A percentile compares a stretch with the other conserved stretches of the same genome.
phyloP scores from a whole-genome alignment of 495 filamentous ascomycete species.

The Podospora anserina region DNA sequence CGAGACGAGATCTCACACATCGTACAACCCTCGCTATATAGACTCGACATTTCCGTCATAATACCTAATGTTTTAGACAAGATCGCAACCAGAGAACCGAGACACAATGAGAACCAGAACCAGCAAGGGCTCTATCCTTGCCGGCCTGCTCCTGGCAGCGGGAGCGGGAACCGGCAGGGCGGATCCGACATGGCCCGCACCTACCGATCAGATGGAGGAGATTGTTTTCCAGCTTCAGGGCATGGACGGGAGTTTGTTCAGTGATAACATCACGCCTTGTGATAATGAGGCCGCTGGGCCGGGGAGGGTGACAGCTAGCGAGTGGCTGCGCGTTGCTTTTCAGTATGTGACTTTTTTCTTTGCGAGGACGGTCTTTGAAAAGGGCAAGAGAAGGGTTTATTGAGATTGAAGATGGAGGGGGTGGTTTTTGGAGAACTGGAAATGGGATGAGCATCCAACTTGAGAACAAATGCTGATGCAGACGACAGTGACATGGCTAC shows the following conservation, averaged over 20 bases:
- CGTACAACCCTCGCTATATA: constrained; percentile 2
- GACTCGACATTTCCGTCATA: background rate
- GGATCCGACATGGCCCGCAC: constrained; percentile 58
- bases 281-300: constrained; percentile 52
- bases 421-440: background rate
- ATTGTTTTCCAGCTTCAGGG: constrained; percentile 58
- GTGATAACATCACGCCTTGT: constrained; percentile 56
- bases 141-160: constrained; percentile 33
- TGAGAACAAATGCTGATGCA: background rate
- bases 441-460: background rate
- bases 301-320: constrained; percentile 55
- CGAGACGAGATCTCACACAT: background rate
- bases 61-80: constrained; percentile 19
- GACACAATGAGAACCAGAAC: constrained; percentile 27
- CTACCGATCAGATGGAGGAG: constrained; percentile 60
- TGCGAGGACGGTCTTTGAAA: background rate
- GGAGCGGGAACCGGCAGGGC: constrained; percentile 31
- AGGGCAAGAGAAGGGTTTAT: background rate
- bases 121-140: constrained; percentile 16
- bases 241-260: constrained; percentile 52
- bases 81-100: background rate
- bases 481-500: constrained; percentile 53
- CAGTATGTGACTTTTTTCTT: constrained; percentile 35
- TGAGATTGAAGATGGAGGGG: background rate
- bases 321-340: constrained; percentile 61